phyloP scores from a whole-genome alignment of 768 basidiomycete species.

The Collybia nuda region DNA sequence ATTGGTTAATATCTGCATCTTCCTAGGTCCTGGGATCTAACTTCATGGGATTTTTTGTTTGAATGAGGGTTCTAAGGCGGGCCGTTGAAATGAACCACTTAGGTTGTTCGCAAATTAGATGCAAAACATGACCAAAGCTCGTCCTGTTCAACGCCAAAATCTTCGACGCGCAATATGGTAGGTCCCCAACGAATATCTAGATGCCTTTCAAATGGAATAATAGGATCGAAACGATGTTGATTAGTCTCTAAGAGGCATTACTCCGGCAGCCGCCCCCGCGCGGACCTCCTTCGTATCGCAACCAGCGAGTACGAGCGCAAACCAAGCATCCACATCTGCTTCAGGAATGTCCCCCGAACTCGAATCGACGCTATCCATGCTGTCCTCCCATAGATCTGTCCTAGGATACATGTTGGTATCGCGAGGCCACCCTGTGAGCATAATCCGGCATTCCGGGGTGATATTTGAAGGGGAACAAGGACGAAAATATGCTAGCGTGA shows the following conservation, averaged over 20 bases:
- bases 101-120: too few relatives aligned
- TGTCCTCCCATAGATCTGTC: constrained; percentile 82
- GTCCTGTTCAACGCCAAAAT: too few relatives aligned
- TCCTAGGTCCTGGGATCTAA: too few relatives aligned
- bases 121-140: too few relatives aligned
- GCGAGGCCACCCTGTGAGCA: constrained; percentile 67
- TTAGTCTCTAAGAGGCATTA: constrained; percentile 4
- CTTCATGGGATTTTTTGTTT: too few relatives aligned
- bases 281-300: constrained; percentile 28
- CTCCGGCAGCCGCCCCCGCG: constrained; percentile 14
- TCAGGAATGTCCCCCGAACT: constrained; percentile 69
- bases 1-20: too few relatives aligned
- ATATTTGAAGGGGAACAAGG: constrained; percentile 87
- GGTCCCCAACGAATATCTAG: too few relatives aligned
- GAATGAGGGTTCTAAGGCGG: too few relatives aligned
- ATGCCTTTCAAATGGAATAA: too few relatives aligned
- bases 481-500: constrained; percentile 67
- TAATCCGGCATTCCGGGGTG: constrained; percentile 83
- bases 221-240: background rate
- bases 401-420: constrained; percentile 86
- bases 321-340: constrained; percentile 18
- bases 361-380: constrained; percentile 72
- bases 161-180: too few relatives aligned
- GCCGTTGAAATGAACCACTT: too few relatives aligned
- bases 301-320: constrained; percentile 13